A percentile compares a stretch with the other conserved stretches of the same genome.
Conservation (phyloP, 192 early-diverging fungal genomes). For the Backusella luteola region DNA sequence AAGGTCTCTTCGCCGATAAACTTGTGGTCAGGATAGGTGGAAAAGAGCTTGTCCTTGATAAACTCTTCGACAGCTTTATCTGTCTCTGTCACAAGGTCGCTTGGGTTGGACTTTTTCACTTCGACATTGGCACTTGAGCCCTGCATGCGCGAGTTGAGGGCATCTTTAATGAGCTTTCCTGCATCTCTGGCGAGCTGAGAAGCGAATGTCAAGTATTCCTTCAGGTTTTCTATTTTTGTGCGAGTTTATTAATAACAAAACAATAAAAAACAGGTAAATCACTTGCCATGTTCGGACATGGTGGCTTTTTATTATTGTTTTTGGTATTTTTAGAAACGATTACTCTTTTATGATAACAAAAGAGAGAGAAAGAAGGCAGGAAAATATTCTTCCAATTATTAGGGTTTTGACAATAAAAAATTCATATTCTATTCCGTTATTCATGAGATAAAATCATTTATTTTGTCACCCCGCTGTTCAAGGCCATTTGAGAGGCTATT, state of each 20-base stretch:
- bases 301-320: neutral
- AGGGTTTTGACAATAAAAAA: neutral
- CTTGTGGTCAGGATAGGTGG: conserved; percentile 63
- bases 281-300: conserved; percentile 1
- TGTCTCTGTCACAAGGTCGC: conserved; percentile 84
- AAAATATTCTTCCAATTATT: neutral
- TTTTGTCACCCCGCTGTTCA: neutral
- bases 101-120: conserved; percentile 62
- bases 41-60: conserved; percentile 59
- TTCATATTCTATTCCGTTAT: neutral
- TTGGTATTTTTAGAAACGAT: neutral
- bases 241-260: neutral
- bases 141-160: conserved; percentile 45
- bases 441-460: neutral
- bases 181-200: conserved; percentile 53
- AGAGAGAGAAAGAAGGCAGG: neutral
- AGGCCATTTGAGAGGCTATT: neutral
- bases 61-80: conserved; percentile 80
- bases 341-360: neutral
- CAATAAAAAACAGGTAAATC: neutral
- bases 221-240: neutral
- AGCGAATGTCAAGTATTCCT: conserved; percentile 41
- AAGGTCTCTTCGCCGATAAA: conserved; percentile 90
- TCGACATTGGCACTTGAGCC: conserved; percentile 39
- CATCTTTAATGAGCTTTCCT: conserved; percentile 58